These are phyloP conservation scores for Lentinula guzmanii DNA, from an alignment of 768 basidiomycete species.

Conservation along the genomic window DNA sequence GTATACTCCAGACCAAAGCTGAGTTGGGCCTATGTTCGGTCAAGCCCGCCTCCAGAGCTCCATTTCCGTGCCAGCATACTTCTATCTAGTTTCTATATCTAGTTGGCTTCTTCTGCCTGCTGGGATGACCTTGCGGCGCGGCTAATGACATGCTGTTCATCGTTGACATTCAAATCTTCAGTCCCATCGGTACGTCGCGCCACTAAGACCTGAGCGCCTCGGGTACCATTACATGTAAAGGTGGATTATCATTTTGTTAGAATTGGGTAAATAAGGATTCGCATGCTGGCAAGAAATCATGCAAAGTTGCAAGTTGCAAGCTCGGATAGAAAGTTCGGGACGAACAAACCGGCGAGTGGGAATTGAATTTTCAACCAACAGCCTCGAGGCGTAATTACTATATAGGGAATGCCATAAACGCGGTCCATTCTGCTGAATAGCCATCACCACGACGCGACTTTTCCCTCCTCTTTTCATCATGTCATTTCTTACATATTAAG, in stretches of 20 bases:
- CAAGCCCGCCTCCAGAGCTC: slow-evolving; percentile 12
- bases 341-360: neutral
- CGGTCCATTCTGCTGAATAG: neutral
- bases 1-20: neutral
- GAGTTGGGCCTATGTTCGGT: slow-evolving; percentile 10
- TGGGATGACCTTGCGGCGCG: neutral
- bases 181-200: neutral
- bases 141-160: neutral
- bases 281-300: too few relatives aligned
- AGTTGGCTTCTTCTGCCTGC: neutral
- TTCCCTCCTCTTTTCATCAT: slow-evolving; percentile 1
- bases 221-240: neutral
- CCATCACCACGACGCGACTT: neutral
- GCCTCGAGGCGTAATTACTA: neutral
- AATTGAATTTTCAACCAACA: neutral
- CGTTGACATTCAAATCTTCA: neutral
- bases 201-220: neutral
- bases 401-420: neutral
- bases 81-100: neutral
- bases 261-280: neutral
- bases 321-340: neutral
- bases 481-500: neutral
- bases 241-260: neutral
- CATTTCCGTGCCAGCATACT: neutral
- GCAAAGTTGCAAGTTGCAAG: too few relatives aligned